phyloP scores from a whole-genome alignment of 805 yeast species.

The Pichia pseudocactophila region DNA sequence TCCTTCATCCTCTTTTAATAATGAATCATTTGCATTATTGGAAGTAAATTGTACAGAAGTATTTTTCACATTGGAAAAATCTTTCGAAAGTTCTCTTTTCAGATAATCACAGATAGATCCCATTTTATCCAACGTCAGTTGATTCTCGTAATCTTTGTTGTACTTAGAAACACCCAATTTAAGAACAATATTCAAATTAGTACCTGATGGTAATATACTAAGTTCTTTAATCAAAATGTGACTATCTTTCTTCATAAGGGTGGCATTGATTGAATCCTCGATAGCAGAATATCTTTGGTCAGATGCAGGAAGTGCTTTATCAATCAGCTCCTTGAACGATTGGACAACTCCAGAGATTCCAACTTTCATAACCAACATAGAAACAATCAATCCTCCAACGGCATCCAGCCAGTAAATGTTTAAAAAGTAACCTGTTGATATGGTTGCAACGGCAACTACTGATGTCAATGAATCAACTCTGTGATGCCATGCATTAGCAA shows the following conservation, averaged over 20 bases:
- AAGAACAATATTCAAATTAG: slow-evolving; percentile 37
- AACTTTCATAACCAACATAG: slow-evolving; percentile 72
- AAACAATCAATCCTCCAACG: slow-evolving; percentile 83
- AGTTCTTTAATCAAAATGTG: slow-evolving; percentile 30
- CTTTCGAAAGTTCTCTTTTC: slow-evolving; percentile 23
- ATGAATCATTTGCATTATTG: slow-evolving; percentile 2
- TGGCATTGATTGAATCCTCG: slow-evolving; percentile 28
- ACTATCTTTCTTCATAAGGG: slow-evolving; percentile 26
- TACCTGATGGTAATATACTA: slow-evolving; percentile 45
- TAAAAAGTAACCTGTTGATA: slow-evolving; percentile 73
- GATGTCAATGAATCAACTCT: slow-evolving; percentile 91
- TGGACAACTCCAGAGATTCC: slow-evolving; percentile 67
- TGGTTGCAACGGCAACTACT: slow-evolving; percentile 80
- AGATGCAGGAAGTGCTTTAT: slow-evolving; percentile 48
- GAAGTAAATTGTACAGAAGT: slow-evolving; percentile 28
- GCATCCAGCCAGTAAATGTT: slow-evolving; percentile 83
- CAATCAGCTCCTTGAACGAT: slow-evolving; percentile 71
- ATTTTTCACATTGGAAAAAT: slow-evolving; percentile 29
- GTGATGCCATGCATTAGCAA: slow-evolving; percentile 99
- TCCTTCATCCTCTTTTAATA: slow-evolving; percentile 1
- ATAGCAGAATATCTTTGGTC: slow-evolving; percentile 41
- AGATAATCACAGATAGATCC: slow-evolving; percentile 23
- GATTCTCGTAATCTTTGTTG: slow-evolving; percentile 23
- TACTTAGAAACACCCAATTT: slow-evolving; percentile 24
- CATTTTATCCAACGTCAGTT: slow-evolving; percentile 27